These are phyloP conservation scores for Codiaeum variegatum DNA, from an alignment of 441 rosid genomes.

Conservation along the genomic window DNA sequence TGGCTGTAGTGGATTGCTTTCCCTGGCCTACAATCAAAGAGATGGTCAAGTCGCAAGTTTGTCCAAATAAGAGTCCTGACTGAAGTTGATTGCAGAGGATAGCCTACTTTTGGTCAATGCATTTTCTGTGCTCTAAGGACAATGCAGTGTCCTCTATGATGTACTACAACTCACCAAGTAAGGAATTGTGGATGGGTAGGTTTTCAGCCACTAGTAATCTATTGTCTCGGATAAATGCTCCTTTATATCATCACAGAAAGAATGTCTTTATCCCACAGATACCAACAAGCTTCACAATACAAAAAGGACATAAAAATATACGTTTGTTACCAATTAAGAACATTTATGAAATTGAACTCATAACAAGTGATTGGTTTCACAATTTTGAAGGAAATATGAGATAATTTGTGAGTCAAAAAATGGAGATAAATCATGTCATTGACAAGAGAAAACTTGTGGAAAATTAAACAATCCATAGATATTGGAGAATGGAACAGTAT, in stretches of 20 bases:
- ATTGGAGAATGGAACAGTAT: neutral
- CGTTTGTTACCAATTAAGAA: neutral
- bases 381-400: neutral
- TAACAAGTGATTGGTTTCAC: neutral
- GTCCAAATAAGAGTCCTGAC: neutral
- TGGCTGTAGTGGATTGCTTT: neutral
- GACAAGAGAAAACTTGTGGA: neutral
- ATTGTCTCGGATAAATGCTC: neutral
- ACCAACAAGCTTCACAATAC: neutral
- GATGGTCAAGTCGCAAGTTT: neutral
- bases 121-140: neutral
- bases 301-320: neutral
- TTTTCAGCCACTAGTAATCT: neutral
- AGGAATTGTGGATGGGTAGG: neutral
- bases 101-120: neutral
- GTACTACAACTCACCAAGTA: neutral
- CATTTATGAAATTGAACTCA: neutral
- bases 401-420: neutral
- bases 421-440: too few relatives aligned
- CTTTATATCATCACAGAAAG: neutral
- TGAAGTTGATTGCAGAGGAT: neutral
- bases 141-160: neutral
- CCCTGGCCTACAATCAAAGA: neutral
- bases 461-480: slow-evolving; percentile 2
- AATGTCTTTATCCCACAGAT: neutral